Evolutionary conservation across 306 rosid genomes (phyloP), one percentile per base, ranked within the genome.

Genomic region (Dalbergia cochinchinensis): DNA sequence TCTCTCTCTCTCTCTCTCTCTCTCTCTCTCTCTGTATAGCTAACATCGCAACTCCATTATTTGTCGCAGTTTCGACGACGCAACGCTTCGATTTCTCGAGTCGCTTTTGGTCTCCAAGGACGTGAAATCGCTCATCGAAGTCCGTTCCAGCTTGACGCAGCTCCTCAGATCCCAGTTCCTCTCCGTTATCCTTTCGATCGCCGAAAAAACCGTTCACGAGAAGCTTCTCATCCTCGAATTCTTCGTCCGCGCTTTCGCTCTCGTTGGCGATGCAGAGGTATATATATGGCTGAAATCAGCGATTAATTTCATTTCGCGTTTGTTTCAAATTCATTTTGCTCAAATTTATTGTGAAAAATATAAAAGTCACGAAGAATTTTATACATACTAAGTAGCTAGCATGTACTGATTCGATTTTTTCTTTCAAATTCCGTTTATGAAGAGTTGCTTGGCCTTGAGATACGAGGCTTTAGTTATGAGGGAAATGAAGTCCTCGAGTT

Each of bases 401-500:
- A 16, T 44, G 69, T 41, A 48, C 20, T 37, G 55, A 31, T 61
- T 31, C 59, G 9, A 18, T n/a, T 4, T 20, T 54, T 76, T 33
- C 7, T 60, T 59, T 48, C 8, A 19, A 18, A 55, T 69, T 57
- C 44, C 39, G 69, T 82, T 81, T 83, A 41, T 54, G 67, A 88
- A 91, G 98, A 95, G 92, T 84, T 92, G 94, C 83, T 86, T 92
- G 87, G 99, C 98, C 12, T 78, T 95, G 90, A 88, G 96, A 80
- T 92, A 95, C 44, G 99, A 95, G 80, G 97, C 91, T 80, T 89
- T 95, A 83, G 76, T 83, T 80, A 50, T 92, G 88, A 85, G 93
- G 54, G 91, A 91, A 10, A 71, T 76, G 65, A 86, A 84, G 79
- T 91, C 93, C 9, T 37, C 83, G 16, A 90, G 80, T 73, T 67